Evolutionary conservation across 306 rosid genomes (phyloP).

Genomic region (Vigna trinervia): DNA sequence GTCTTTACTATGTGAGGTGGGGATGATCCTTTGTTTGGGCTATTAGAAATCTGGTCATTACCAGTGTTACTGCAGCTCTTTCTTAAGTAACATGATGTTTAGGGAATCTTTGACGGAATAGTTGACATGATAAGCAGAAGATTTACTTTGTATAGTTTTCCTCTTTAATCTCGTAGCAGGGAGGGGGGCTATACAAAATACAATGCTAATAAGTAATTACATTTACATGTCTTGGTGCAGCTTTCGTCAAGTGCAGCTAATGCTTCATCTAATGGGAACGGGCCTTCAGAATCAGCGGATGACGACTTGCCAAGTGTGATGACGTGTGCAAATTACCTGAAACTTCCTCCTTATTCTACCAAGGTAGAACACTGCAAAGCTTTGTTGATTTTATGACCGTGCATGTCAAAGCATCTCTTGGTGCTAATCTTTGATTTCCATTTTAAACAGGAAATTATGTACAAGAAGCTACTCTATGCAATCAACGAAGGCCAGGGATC

Average conservation of each 20-base stretch:
- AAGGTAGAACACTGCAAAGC: slow-evolving; percentile 60
- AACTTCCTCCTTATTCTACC: slow-evolving; percentile 99
- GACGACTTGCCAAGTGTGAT: slow-evolving; percentile 99
- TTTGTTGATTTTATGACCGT: slow-evolving; percentile 4
- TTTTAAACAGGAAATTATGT: slow-evolving; percentile 84
- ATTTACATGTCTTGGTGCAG: slow-evolving; percentile 57
- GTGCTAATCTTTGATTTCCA: slow-evolving; percentile 33
- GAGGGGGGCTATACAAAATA: too few species aligned
- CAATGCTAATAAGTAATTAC: slow-evolving; percentile 17
- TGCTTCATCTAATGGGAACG: slow-evolving; percentile 74
- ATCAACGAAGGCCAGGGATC: slow-evolving; percentile 99
- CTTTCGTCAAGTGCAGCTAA: slow-evolving; percentile 72
- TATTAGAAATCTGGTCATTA: slow-evolving; percentile 1
- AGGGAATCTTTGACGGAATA: not conserved
- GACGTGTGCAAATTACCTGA: slow-evolving; percentile 99
- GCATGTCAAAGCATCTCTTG: slow-evolving; percentile 20
- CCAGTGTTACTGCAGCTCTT: not conserved
- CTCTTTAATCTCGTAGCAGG: not conserved
- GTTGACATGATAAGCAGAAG: not conserved
- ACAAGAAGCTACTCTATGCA: slow-evolving; percentile 93
- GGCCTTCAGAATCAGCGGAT: slow-evolving; percentile 83
- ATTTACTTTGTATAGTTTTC: not conserved
- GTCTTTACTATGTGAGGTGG: not conserved
- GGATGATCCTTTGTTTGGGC: too few species aligned
- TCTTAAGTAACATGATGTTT: not conserved